phyloP scores from a whole-genome alignment of 306 rosid genomes.

The Crotalaria pallida region DNA sequence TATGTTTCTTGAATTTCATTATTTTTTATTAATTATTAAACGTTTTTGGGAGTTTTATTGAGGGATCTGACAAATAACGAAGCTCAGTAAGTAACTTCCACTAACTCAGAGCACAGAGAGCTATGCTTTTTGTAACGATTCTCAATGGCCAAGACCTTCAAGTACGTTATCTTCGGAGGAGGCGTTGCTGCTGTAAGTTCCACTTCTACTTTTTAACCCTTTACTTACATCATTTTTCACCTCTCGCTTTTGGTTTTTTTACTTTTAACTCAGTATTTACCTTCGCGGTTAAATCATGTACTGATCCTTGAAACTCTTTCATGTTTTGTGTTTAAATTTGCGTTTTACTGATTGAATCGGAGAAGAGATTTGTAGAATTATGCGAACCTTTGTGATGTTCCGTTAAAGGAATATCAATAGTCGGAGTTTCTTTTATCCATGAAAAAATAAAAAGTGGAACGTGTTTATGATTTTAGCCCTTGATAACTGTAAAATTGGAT shows the following conservation, averaged over 20 bases:
- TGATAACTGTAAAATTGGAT: not conserved
- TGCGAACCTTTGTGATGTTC: not conserved
- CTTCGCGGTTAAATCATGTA: not conserved
- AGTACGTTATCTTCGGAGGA: too few species aligned
- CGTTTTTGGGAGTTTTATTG: too few species aligned
- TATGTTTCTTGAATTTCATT: too few species aligned
- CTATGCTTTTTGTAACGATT: constrained; percentile 1
- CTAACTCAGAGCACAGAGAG: not conserved
- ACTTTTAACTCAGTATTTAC: too few species aligned
- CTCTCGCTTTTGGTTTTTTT: not conserved
- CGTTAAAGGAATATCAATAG: too few species aligned
- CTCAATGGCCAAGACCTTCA: constrained; percentile 67
- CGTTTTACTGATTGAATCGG: not conserved
- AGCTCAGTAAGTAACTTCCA: not conserved
- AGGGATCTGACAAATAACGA: constrained; percentile 10
- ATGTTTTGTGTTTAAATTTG: not conserved
- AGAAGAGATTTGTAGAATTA: not conserved
- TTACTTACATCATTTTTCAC: too few species aligned
- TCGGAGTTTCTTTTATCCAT: not conserved
- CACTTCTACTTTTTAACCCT: too few species aligned
- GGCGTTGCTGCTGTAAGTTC: too few species aligned
- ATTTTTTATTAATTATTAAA: too few species aligned
- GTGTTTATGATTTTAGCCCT: not conserved
- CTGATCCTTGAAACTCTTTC: constrained; percentile 21
- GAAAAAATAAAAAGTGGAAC: not conserved